Percentiles rank a stretch among this genome's conserved stretches.
Evolutionary conservation across 805 yeast genomes (phyloP).

Genomic region (Candida krabiensis): DNA sequence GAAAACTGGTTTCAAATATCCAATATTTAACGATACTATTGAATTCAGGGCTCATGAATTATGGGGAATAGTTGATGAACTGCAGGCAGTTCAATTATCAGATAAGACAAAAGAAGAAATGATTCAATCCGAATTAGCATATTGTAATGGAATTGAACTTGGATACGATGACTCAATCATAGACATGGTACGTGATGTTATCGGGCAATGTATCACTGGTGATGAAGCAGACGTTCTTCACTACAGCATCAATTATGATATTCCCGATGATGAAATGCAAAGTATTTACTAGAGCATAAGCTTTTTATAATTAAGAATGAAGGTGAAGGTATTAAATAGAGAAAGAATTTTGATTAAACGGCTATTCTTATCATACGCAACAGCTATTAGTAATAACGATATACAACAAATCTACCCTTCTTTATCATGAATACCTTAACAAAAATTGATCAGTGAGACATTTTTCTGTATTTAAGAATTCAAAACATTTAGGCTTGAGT

Average conservation of each 20-base stretch:
- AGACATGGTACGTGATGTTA: constrained; percentile 67
- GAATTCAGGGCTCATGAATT: constrained; percentile 36
- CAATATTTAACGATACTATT: constrained; percentile 23
- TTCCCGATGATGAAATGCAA: constrained; percentile 23
- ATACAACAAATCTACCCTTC: constrained; percentile 12
- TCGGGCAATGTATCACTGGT: constrained; percentile 66
- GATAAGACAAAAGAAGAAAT: constrained; percentile 32
- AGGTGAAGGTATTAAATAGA: not conserved
- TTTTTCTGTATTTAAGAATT: constrained; percentile 6
- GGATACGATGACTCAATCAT: constrained; percentile 62
- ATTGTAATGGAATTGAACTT: constrained; percentile 61
- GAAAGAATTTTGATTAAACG: constrained; percentile 5
- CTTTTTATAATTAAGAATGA: not conserved
- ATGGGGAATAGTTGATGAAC: constrained; percentile 24
- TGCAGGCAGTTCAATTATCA: constrained; percentile 16
- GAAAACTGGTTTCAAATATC: constrained; percentile 16
- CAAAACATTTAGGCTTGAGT: constrained; percentile 38
- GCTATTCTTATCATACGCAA: constrained; percentile 12
- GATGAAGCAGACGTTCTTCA: constrained; percentile 80
- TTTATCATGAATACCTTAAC: constrained; percentile 6
- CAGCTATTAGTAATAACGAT: constrained; percentile 11
- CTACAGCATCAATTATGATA: constrained; percentile 56
- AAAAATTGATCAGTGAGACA: constrained; percentile 6
- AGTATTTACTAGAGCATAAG: constrained; percentile 9
- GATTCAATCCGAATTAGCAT: constrained; percentile 25